Evolutionary conservation across 768 basidiomycete genomes (phyloP).

Genomic region (Dacryopinax spathularia): DNA sequence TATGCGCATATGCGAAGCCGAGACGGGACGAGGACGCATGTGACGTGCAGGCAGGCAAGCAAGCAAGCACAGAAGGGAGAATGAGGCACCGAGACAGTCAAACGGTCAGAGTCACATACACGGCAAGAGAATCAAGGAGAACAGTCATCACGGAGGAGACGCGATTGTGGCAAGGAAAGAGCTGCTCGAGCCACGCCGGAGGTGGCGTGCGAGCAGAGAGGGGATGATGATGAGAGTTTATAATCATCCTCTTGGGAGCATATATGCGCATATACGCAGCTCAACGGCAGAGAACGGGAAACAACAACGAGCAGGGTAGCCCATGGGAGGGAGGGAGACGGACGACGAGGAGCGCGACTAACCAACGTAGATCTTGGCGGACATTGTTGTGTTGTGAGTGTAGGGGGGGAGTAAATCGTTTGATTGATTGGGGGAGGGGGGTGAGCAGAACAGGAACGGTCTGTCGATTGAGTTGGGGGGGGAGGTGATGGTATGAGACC

Average conservation of each 20-base stretch:
- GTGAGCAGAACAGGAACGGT: slow-evolving; percentile 2
- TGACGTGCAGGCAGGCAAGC: slow-evolving; percentile 34
- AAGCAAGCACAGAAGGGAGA: slow-evolving; percentile 9
- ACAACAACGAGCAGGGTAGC: background rate
- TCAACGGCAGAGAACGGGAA: too few species aligned
- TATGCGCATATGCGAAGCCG: slow-evolving; percentile 29
- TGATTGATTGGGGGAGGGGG: slow-evolving; percentile 5
- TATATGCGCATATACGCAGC: too few species aligned
- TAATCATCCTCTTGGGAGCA: too few species aligned
- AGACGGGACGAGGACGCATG: background rate
- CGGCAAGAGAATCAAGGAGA: slow-evolving; percentile 16
- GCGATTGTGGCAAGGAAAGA: slow-evolving; percentile 3
- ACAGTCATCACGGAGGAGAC: background rate
- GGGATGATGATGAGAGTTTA: background rate
- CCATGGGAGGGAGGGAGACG: background rate
- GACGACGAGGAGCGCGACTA: slow-evolving; percentile 52
- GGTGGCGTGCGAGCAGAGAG: slow-evolving; percentile 16
- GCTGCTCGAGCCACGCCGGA: slow-evolving; percentile 11
- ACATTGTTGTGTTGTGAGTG: slow-evolving; percentile 33
- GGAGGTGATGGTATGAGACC: background rate
- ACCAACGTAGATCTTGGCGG: slow-evolving; percentile 87
- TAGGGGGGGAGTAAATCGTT: background rate
- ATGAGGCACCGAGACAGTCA: slow-evolving; percentile 1
- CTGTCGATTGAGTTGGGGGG: background rate
- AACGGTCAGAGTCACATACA: background rate